Evolutionary conservation across 768 basidiomycete species (phyloP).

Genomic region (Boletus reticulatus): DNA sequence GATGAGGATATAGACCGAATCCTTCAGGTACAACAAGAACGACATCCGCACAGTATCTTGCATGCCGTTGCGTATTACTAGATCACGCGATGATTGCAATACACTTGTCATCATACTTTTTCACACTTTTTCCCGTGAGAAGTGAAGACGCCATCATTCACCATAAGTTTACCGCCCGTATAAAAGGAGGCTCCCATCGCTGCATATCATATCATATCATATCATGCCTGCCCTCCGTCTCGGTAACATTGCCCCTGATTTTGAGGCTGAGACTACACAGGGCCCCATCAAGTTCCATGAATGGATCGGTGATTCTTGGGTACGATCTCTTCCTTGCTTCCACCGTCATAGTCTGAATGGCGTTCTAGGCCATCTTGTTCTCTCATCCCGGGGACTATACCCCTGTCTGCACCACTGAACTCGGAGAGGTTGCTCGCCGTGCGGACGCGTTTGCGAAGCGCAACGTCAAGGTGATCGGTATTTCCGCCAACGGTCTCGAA

Average conservation of each 20-base stretch:
- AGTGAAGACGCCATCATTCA: conserved; percentile 54
- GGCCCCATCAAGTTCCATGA: conserved; percentile 92
- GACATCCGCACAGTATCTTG: conserved; percentile 87
- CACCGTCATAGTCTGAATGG: neutral
- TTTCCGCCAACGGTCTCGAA: conserved; percentile 86
- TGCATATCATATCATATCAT: conserved; percentile 10
- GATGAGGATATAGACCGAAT: conserved; percentile 91
- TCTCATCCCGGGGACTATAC: conserved; percentile 94
- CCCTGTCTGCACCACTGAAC: conserved; percentile 96
- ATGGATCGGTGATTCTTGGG: conserved; percentile 89
- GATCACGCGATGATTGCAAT: conserved; percentile 24
- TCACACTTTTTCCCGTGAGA: conserved; percentile 47
- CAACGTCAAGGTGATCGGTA: conserved; percentile 89
- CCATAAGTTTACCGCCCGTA: conserved; percentile 14
- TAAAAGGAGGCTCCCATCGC: conserved; percentile 6
- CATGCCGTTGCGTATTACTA: conserved; percentile 93
- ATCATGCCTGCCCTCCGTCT: conserved; percentile 63
- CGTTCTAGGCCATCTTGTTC: conserved; percentile 76
- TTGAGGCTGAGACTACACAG: conserved; percentile 83
- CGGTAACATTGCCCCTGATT: conserved; percentile 88
- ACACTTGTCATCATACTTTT: conserved; percentile 7
- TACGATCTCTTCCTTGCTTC: conserved; percentile 31
- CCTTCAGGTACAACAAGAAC: conserved; percentile 79
- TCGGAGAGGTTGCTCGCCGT: conserved; percentile 92
- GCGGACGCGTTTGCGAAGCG: conserved; percentile 81